Base-by-base conservation (phyloP, 768 basidiomycete genomes). In the Kwoniella botswanensis region DNA sequence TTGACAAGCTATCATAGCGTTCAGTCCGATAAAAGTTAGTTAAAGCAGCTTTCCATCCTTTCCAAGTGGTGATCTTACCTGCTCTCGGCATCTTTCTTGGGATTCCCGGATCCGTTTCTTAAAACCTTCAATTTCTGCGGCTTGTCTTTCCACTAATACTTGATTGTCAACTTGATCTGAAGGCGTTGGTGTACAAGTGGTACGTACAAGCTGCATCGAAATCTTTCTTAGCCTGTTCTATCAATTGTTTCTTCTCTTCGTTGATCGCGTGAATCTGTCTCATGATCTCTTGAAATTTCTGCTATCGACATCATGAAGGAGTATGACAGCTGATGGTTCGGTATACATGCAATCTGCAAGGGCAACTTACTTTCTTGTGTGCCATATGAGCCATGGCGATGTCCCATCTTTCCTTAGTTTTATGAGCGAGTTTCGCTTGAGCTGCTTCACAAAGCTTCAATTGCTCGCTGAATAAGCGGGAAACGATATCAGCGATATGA, bases 1-100 rank as follows among this genome's bases (percentile, higher is more conserved):
- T 74, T 71, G 52, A 69, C 29, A 7, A 65, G 24, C 73, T 74
- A 63, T 17, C 26, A 21, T 4, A 18, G 18, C 42, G 43, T 61
- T 18, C 43, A 62, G 4, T 43, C 44, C 54, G 44, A 35, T 35
- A 4, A 42, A 13, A 17, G 42, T 10, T 12, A 35, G 44, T 29
- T 15, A 43, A n/a, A n/a, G 15, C 24, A 42, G 7, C 17, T 59
- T 10, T 24, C 43, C 15, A 10, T 18, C 11, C 7, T 29, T 21
- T 21, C 10, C 17, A 18, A 21, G 12, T 17, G 18, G 22, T 22
- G n/a, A 3, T 54, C 72, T 65, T 42, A 73, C 72, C 43, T 65
- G 42, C 11, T 60, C 59, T 7, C 53, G 44, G 18, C 35, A 50
- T 22, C 69, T 73, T 35, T 63, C 59, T 43, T 67, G 22, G 18